These are phyloP conservation scores for Brassica carinata DNA, from an alignment of 345 rosid genomes.

Conservation along the genomic window DNA sequence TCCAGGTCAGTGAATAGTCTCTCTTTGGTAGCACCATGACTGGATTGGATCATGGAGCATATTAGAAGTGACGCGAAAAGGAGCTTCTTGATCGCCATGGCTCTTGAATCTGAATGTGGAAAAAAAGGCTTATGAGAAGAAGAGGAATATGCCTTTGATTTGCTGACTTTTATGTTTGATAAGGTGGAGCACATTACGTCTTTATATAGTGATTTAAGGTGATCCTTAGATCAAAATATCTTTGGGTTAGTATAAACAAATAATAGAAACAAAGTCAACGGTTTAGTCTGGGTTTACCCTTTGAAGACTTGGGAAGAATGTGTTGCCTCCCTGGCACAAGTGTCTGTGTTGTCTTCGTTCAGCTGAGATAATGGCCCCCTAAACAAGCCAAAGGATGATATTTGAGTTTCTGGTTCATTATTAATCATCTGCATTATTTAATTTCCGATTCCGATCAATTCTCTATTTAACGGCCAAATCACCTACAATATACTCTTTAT, in stretches of 20 bases:
- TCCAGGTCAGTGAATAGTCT: constrained; percentile 50
- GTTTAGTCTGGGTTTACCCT: constrained; percentile 42
- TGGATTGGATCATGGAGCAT: constrained; percentile 24
- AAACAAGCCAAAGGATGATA: constrained; percentile 38
- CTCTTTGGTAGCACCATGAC: constrained; percentile 17
- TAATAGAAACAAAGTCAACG: constrained; percentile 36
- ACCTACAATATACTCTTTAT: constrained; percentile 15
- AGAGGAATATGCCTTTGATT: constrained; percentile 31
- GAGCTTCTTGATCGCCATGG: constrained; percentile 42
- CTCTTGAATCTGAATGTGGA: constrained; percentile 26
- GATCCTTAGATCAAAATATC: constrained; percentile 20
- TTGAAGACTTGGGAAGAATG: constrained; percentile 40
- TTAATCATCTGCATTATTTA: constrained; percentile 1
- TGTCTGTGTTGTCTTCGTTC: constrained; percentile 29
- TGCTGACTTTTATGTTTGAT: constrained; percentile 36
- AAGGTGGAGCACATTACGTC: constrained; percentile 28
- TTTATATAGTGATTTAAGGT: constrained; percentile 33
- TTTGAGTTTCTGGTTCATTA: constrained; percentile 15
- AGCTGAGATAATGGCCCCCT: constrained; percentile 35
- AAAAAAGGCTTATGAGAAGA: not conserved
- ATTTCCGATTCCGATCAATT: not conserved
- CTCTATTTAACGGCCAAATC: not conserved
- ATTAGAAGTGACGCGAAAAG: constrained; percentile 41
- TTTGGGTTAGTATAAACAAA: constrained; percentile 15
- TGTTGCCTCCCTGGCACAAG: constrained; percentile 41